These are phyloP conservation scores for Mortierella sp. DNA, from an alignment of 371 early-diverging fungal species.

Conservation along the genomic window DNA sequence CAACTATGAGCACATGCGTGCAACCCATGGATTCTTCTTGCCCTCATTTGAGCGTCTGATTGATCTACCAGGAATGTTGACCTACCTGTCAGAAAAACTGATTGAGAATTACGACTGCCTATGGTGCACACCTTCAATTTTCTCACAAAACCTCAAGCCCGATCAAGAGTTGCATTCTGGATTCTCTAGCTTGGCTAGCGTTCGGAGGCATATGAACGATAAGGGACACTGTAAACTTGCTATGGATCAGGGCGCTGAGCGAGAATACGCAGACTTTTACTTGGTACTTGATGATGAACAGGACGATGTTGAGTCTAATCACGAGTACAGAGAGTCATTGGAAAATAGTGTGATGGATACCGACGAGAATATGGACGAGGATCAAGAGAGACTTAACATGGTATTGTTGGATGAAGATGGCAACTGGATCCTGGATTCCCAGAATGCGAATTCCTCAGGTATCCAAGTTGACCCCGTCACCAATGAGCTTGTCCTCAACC, in stretches of 20 bases:
- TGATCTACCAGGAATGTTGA: constrained; percentile 68
- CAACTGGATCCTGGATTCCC: constrained; percentile 50
- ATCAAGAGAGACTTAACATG: constrained; percentile 27
- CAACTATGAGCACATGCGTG: constrained; percentile 74
- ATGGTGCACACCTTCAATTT: constrained; percentile 65
- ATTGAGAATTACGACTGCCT: constrained; percentile 69
- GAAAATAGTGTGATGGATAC: constrained; percentile 37
- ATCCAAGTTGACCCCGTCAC: constrained; percentile 46
- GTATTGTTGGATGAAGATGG: constrained; percentile 51
- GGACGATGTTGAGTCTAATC: constrained; percentile 4
- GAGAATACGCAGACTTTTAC: constrained; percentile 73
- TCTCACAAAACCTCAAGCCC: constrained; percentile 32
- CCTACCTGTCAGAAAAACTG: constrained; percentile 73
- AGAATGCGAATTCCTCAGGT: constrained; percentile 5
- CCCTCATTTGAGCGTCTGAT: constrained; percentile 72
- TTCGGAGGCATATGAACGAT: constrained; percentile 75
- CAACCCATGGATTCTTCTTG: constrained; percentile 73
- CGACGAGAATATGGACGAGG: constrained; percentile 31
- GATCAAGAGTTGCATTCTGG: constrained; percentile 46
- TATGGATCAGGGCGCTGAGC: constrained; percentile 71
- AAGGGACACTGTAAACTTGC: constrained; percentile 78
- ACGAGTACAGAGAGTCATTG: constrained; percentile 13
- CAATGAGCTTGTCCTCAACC: constrained; percentile 54
- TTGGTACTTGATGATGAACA: constrained; percentile 57
- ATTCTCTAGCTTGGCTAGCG: constrained; percentile 66